Base-by-base conservation (phyloP, 2,329 filamentous ascomycete species). In the Hysterium pulicare region DNA sequence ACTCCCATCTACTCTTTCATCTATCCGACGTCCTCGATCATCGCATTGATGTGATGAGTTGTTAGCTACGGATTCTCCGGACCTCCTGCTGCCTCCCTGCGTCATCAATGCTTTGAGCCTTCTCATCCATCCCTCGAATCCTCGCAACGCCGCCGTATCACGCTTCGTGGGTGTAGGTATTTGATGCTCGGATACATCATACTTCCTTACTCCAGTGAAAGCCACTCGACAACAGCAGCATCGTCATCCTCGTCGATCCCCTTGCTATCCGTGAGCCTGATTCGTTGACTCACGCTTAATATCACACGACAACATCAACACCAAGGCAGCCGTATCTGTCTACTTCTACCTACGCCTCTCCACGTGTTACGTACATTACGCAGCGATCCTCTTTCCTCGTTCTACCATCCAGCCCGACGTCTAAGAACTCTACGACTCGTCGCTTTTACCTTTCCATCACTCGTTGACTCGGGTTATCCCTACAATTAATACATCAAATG, bases 401-500 rank as follows among this genome's bases (percentile, higher is more conserved):
- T 41, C 40, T 51, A n/a, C n/a, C n/a, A n/a, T 45, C 47, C 24
- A 31, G 17, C 28, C 38, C 26, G 13, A 4, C 19, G 24, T 10
- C 33, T 43, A 49, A 57, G 61, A 60, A 61, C 46, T 51, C 54
- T 35, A 56, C 51, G 41, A 56, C 33, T 53, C 57, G 44, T 42
- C 40, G 35, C 40, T 20, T 33, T 51, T 49, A 47, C 44, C 48
- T 53, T 55, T 51, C 49, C 49, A 59, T 55, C 53, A 59, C 62
- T 67, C 64, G 64, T 64, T 66, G 63, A 66, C 49, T 51, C 64
- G 61, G 58, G 61, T 59, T 57, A 58, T 64, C 59, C 54, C 55
- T 61, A 63, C 50, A 61, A 58, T 61, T 67, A 67, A 67, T 68
- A 61, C n/a, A 50, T 51, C 64, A 61, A 65, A 68, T 71, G 69